Evolutionary conservation across 441 rosid species (phyloP).

Genomic region (Populus hybrid): DNA sequence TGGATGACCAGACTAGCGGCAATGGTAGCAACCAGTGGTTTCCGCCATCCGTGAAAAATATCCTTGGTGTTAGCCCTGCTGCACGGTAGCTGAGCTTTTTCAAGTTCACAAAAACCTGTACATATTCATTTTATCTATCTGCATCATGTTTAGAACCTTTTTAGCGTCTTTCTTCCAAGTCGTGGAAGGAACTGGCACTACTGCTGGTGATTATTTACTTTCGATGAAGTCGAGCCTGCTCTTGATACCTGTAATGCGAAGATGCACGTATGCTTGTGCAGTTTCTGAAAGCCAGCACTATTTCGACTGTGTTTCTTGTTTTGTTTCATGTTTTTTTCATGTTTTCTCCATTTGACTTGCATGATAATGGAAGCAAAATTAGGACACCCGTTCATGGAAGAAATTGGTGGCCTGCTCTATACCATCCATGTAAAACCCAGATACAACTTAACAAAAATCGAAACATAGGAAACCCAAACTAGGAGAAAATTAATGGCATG

Average conservation of each 20-base stretch:
- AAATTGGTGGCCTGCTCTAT: too few species aligned
- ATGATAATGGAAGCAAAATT: neutral
- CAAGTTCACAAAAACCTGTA: neutral
- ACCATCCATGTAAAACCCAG: too few species aligned
- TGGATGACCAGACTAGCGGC: constrained; percentile 28
- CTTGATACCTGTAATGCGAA: neutral
- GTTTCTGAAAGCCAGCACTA: neutral
- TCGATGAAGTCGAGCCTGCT: neutral
- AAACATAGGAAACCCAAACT: neutral
- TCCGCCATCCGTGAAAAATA: constrained; percentile 48
- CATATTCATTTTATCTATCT: constrained; percentile 2
- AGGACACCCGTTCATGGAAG: too few species aligned
- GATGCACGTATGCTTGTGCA: constrained; percentile 5
- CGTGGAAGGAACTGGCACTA: constrained; percentile 1
- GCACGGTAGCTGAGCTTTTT: constrained; percentile 24
- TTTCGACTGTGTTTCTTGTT: neutral
- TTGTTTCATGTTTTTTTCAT: neutral
- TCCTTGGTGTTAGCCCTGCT: constrained; percentile 32
- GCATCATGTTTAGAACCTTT: constrained; percentile 5
- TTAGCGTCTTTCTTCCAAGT: constrained; percentile 1
- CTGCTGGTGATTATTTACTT: neutral
- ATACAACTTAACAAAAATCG: neutral
- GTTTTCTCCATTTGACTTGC: neutral
- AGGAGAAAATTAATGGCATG: neutral
- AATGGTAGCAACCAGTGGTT: constrained; percentile 50